Conservation (phyloP, 305 asterid genomes). For the Fraxinus nigra region DNA sequence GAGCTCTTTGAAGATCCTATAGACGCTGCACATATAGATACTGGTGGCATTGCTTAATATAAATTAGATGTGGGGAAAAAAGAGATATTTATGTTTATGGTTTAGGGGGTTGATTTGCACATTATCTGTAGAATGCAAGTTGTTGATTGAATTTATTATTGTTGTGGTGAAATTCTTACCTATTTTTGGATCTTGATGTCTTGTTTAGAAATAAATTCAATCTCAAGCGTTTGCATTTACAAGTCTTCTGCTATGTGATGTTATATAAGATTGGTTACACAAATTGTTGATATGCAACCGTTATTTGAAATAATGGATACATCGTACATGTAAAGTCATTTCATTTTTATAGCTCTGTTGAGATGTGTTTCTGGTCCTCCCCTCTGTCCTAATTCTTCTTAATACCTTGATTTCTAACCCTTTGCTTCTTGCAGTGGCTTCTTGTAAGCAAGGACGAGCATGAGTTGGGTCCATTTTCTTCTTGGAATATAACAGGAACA, state of each 20-base stretch:
- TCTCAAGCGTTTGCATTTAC: not conserved
- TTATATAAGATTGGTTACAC: not conserved
- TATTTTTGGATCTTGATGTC: not conserved
- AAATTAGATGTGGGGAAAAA: not conserved
- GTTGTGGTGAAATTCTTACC: not conserved
- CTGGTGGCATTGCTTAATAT: not conserved
- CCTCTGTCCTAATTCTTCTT: conserved; percentile 4
- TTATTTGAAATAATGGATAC: not conserved
- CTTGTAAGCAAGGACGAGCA: conserved; percentile 69
- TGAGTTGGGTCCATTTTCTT: conserved; percentile 86
- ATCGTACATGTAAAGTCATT: not conserved
- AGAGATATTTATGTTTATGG: not conserved
- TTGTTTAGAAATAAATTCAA: not conserved
- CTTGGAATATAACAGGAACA: conserved; percentile 96
- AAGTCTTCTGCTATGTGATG: not conserved
- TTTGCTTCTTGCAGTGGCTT: conserved; percentile 75
- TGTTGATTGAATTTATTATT: not conserved
- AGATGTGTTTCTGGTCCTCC: not conserved
- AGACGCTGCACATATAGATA: not conserved
- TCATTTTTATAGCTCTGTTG: not conserved
- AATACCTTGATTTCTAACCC: conserved; percentile 12
- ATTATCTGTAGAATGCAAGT: not conserved
- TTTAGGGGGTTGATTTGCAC: not conserved
- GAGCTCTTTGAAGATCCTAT: not conserved
- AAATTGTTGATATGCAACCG: not conserved